Percentiles rank a stretch among this genome's conserved stretches.
phyloP scores from a whole-genome alignment of 257 asterid genomes.

The Leonotis leonurus region DNA sequence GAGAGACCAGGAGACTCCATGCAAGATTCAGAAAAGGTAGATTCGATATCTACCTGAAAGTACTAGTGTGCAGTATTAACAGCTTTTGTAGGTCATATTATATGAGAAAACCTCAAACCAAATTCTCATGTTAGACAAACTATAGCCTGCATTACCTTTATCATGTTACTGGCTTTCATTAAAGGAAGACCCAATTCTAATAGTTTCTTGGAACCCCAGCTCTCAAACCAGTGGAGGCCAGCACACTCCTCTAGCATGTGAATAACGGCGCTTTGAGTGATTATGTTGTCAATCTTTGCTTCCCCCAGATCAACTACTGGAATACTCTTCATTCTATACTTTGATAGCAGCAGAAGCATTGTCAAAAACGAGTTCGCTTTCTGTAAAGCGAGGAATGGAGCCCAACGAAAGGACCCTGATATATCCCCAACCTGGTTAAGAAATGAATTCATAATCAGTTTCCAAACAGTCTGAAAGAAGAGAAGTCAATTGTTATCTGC shows the following conservation, averaged over 20 bases:
- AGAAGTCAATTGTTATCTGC: no score
- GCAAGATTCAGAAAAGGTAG: no score
- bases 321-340: slow-evolving; percentile 90
- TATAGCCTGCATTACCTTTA: slow-evolving; percentile 46
- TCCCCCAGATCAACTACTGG: slow-evolving; percentile 94
- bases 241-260: slow-evolving; percentile 97
- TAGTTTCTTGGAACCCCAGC: slow-evolving; percentile 90
- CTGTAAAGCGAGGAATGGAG: slow-evolving; percentile 96
- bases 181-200: slow-evolving; percentile 89
- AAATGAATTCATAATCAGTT: not conserved
- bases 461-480: not conserved
- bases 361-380: slow-evolving; percentile 85
- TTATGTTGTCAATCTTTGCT: slow-evolving; percentile 62
- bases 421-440: slow-evolving; percentile 77
- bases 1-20: no score
- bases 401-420: slow-evolving; percentile 97
- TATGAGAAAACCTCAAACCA: no score
- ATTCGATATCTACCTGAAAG: not conserved
- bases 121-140: not conserved
- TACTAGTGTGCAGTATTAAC: not conserved
- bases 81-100: no score
- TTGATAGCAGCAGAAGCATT: slow-evolving; percentile 87
- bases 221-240: slow-evolving; percentile 96
- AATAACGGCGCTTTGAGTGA: slow-evolving; percentile 92
- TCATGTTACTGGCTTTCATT: slow-evolving; percentile 46